These are phyloP conservation scores for Acer campestre DNA, from an alignment of 345 rosid species.

Conservation along the genomic window DNA sequence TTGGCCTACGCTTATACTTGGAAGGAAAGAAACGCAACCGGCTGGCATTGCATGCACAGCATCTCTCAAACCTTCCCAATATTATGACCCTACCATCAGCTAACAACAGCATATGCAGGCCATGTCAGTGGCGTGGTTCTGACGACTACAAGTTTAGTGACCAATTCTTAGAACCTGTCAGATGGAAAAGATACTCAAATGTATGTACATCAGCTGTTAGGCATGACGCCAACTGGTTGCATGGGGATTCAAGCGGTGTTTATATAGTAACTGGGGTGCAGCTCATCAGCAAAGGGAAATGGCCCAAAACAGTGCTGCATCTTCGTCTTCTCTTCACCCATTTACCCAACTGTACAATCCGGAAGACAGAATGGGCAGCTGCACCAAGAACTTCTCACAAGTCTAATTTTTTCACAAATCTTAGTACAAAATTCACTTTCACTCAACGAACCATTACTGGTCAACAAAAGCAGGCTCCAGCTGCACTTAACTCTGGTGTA, in stretches of 20 bases:
- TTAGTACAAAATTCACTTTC: slow-evolving; percentile 71
- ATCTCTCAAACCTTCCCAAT: slow-evolving; percentile 68
- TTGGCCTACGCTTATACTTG: slow-evolving; percentile 63
- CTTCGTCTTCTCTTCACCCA: slow-evolving; percentile 59
- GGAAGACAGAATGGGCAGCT: slow-evolving; percentile 58
- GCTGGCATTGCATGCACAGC: slow-evolving; percentile 64
- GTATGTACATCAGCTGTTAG: slow-evolving; percentile 61
- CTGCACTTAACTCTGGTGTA: slow-evolving; percentile 62
- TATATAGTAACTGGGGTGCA: slow-evolving; percentile 69
- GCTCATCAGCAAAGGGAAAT: slow-evolving; percentile 60
- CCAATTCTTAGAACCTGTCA: slow-evolving; percentile 58
- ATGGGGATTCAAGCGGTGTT: slow-evolving; percentile 45
- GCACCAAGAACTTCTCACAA: slow-evolving; percentile 49
- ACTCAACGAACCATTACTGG: slow-evolving; percentile 39
- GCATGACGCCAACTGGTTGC: slow-evolving; percentile 62
- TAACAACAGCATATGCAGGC: slow-evolving; percentile 23
- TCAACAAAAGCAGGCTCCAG: slow-evolving; percentile 52
- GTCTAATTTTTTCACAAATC: slow-evolving; percentile 50
- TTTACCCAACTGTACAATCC: slow-evolving; percentile 54
- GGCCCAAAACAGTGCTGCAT: slow-evolving; percentile 67
- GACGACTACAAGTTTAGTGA: slow-evolving; percentile 44
- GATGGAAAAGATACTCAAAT: slow-evolving; percentile 72
- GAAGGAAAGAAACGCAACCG: slow-evolving; percentile 73
- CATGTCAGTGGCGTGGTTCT: slow-evolving; percentile 63
- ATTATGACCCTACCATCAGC: slow-evolving; percentile 39